Evolutionary conservation across 2,329 filamentous ascomycete species (phyloP).

Genomic region (Calonectria hawksworthii): DNA sequence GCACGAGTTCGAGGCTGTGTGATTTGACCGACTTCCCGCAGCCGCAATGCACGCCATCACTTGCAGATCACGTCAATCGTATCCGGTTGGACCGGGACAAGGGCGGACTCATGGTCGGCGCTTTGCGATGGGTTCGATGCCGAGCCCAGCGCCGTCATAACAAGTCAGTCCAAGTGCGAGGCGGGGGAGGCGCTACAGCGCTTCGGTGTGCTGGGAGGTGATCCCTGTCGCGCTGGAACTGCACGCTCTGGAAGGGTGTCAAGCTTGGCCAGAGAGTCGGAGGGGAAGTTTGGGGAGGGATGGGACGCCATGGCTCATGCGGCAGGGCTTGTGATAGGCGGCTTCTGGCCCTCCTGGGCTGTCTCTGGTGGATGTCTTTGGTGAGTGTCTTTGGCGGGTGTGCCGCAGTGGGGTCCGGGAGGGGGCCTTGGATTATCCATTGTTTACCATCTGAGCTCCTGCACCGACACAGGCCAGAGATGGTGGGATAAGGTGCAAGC

Average conservation of each 20-base stretch:
- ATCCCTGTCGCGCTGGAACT: constrained; percentile 25
- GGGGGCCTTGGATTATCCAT: constrained; percentile 23
- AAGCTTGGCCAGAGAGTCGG: neutral
- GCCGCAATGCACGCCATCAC: constrained; percentile 28
- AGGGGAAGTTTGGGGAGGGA: neutral
- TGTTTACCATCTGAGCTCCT: constrained; percentile 43
- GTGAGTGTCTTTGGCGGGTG: constrained; percentile 23
- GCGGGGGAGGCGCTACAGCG: constrained; percentile 8
- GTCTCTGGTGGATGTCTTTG: constrained; percentile 10
- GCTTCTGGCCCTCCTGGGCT: constrained; percentile 1
- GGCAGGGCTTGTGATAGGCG: constrained; percentile 38
- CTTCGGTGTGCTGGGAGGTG: neutral
- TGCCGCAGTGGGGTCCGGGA: constrained; percentile 24
- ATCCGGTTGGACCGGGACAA: constrained; percentile 6
- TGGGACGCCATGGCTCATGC: constrained; percentile 33
- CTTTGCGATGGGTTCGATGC: constrained; percentile 4
- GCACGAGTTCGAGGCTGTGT: neutral
- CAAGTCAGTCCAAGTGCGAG: neutral
- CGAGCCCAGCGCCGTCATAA: constrained; percentile 9
- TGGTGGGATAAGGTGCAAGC: constrained; percentile 5
- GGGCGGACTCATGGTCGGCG: neutral
- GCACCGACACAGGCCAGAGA: constrained; percentile 5
- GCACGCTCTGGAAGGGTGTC: neutral
- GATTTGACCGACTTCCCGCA: constrained; percentile 21
- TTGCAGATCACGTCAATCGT: constrained; percentile 24